phyloP scores from a whole-genome alignment of 1,284 basidiomycete genomes.

The Cryptococcus sp. region DNA sequence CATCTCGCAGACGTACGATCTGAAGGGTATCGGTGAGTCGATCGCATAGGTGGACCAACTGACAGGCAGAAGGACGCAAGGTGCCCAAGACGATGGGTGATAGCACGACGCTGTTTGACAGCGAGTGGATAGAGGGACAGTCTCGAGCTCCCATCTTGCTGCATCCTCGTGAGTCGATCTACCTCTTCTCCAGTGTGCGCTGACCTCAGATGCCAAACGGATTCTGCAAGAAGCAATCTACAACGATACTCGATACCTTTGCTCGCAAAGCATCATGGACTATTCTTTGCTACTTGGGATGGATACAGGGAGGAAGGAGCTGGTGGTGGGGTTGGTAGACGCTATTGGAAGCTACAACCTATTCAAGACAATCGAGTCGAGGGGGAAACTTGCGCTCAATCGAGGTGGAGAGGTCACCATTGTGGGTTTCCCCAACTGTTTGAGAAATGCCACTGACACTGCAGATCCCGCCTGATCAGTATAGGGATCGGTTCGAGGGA shows the following conservation, averaged over 20 bases:
- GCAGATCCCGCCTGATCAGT: slow-evolving; percentile 37
- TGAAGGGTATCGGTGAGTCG: slow-evolving; percentile 68
- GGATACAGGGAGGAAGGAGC: slow-evolving; percentile 58
- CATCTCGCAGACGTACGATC: slow-evolving; percentile 63
- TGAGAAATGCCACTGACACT: too few species aligned
- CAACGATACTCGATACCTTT: slow-evolving; percentile 64
- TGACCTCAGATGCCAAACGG: slow-evolving; percentile 61
- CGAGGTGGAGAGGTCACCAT: slow-evolving; percentile 36
- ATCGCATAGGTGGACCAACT: not conserved
- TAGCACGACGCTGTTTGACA: slow-evolving; percentile 62
- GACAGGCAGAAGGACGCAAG: slow-evolving; percentile 40
- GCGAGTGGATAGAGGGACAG: slow-evolving; percentile 74
- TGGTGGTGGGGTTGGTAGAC: slow-evolving; percentile 69
- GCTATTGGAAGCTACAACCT: slow-evolving; percentile 56
- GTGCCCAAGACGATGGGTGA: slow-evolving; percentile 12
- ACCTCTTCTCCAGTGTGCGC: not conserved
- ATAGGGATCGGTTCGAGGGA: slow-evolving; percentile 31
- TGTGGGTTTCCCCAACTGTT: slow-evolving; percentile 16
- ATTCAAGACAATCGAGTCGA: slow-evolving; percentile 34
- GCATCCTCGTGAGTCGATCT: slow-evolving; percentile 55
- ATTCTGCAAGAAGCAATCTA: slow-evolving; percentile 62
- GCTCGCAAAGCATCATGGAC: slow-evolving; percentile 72
- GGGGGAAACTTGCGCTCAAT: slow-evolving; percentile 29
- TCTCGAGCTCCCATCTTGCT: slow-evolving; percentile 60
- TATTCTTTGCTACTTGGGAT: slow-evolving; percentile 60